Evolutionary conservation across 2,329 filamentous ascomycete genomes (phyloP), one percentile per base, ranked within the genome.

Genomic region (Simplicillium sp.): DNA sequence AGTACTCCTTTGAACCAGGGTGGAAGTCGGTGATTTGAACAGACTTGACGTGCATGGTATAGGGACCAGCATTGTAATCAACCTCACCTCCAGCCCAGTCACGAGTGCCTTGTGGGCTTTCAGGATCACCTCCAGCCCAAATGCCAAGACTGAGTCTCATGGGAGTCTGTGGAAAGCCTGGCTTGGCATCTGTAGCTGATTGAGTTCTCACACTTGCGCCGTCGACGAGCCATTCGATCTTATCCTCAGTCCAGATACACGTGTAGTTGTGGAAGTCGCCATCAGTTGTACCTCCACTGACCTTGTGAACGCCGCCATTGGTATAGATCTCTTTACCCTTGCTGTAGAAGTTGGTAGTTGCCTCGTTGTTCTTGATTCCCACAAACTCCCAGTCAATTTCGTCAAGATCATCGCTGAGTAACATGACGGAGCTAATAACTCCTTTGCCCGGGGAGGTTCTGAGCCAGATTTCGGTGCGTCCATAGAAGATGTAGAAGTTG

Each of bases 351-450:
- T 90, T 89, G 50, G 77, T 82, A 51, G 84, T 72, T 8, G 76
- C 82, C 29, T 71, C 62, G 13, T 69, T 75, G 41, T 66, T 61
- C 54, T 86, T 81, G 42, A 72, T 72, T 36, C 86, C 86, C 44
- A 87, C 71, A 54, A 86, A 84, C 56, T 92, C 86, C 77, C 86
- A 90, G 56, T 95, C 88, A 33, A 94, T 80, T 62, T 94, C 87
- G 57, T 94, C 88, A 12, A 90, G 71, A 51, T 88, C 82, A 50
- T 92, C 83, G 38, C 84, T 90, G 49, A 92, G 72, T 60, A 90
- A 73, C 57, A 94, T 89, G 54, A 94, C 81, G 46, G 84, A 80
- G 54, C 81, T 87, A 51, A 95, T 77, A 47, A 95, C 81, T 39
- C 88, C 88, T 7, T 65, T 66, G 14, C 88, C 88, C 1, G 69